A percentile compares a stretch with the other conserved stretches of the same genome.
phyloP scores from a whole-genome alignment of 78 protist species.

The Chrysochromulina parva region DNA sequence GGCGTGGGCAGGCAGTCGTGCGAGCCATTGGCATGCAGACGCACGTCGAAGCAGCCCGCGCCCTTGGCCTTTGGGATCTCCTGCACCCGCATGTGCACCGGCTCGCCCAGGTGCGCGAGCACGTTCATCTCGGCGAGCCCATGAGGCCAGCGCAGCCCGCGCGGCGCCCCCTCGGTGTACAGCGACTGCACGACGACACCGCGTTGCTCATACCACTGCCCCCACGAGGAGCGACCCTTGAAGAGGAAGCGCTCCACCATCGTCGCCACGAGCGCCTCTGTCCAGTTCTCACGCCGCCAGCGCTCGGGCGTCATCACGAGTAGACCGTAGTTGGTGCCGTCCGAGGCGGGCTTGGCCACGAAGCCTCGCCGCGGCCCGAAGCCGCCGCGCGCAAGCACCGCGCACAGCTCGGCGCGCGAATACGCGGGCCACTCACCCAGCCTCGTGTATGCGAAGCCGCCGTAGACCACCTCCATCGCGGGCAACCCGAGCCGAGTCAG shows the following conservation, averaged over 20 bases:
- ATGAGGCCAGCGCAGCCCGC: not conserved
- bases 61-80: not conserved
- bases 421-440: not conserved
- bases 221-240: not conserved
- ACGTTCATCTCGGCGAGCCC: not conserved
- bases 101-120: not conserved
- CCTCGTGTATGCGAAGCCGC: not conserved
- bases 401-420: not conserved
- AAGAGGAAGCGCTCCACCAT: not conserved
- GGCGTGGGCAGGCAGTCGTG: too few relatives aligned
- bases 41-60: slow-evolving; percentile 9
- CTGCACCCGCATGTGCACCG: not conserved
- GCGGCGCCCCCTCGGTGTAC: slow-evolving; percentile 5
- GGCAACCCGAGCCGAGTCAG: not conserved
- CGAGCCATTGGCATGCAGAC: not conserved
- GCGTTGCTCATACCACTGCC: slow-evolving; percentile 19
- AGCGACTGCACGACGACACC: not conserved
- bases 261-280: not conserved
- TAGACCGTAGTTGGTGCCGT: slow-evolving; percentile 10
- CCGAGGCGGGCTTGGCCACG: slow-evolving; percentile 4
- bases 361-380: not conserved
- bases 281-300: not conserved
- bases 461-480: not conserved
- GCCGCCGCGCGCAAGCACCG: not conserved
- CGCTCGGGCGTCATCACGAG: not conserved